Percentiles rank a stretch among this genome's conserved stretches.
Conservation (phyloP, 2,329 filamentous ascomycete species). For the Raffaelea albimanens region DNA sequence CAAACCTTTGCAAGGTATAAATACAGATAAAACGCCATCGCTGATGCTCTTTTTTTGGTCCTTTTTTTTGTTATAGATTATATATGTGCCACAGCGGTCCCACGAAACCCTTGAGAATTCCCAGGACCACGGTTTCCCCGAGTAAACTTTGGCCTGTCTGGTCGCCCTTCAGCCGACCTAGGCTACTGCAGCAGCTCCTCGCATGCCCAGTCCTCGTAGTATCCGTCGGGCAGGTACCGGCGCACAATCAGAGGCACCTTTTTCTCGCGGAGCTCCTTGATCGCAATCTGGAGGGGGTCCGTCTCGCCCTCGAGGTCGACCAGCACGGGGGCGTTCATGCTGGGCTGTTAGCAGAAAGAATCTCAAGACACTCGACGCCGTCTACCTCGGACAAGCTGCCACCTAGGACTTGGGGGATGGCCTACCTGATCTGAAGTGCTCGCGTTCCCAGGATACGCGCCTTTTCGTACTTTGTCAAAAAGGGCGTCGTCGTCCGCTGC, state of each 20-base stretch:
- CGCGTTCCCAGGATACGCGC: constrained; percentile 88
- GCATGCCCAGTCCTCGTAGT: constrained; percentile 98
- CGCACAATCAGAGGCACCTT: constrained; percentile 95
- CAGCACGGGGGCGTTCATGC: constrained; percentile 94
- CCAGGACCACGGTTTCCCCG: no score
- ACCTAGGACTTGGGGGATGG: background rate
- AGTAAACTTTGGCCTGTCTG: no score
- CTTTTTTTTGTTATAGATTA: background rate
- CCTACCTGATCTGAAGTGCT: constrained; percentile 89
- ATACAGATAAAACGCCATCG: constrained; percentile 14
- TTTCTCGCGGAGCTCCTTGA: constrained; percentile 96
- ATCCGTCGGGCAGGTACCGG: constrained; percentile 93
- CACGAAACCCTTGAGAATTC: no score
- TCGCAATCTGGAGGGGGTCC: constrained; percentile 91
- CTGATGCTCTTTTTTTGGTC: constrained; percentile 10
- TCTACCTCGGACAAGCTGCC: background rate
- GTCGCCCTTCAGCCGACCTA: no score
- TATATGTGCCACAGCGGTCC: no score
- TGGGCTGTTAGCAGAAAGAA: constrained; percentile 23
- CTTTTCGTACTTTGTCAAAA: constrained; percentile 99
- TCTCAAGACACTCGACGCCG: background rate
- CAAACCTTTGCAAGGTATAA: background rate
- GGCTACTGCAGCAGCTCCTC: constrained; percentile 75
- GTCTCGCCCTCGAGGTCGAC: constrained; percentile 97
- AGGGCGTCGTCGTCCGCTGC: constrained; percentile 85